Conservation (phyloP, 768 basidiomycete species). For the Phanerochaete carnosa region DNA sequence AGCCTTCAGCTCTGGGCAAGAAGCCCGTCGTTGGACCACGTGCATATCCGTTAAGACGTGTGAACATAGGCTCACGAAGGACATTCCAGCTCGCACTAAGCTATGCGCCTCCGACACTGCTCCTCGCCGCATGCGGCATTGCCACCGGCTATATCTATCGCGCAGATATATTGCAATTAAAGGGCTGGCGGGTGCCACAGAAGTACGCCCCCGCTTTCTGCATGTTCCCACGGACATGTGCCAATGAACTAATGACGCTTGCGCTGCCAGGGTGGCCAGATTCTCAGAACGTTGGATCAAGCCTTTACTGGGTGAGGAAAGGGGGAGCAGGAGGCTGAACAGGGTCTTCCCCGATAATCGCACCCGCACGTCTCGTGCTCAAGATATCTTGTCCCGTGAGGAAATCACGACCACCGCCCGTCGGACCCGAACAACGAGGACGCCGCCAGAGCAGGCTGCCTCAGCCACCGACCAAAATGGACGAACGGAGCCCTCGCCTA, state of each 20-base stretch:
- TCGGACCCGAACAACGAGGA: slow-evolving; percentile 17
- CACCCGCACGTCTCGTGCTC: slow-evolving; percentile 14
- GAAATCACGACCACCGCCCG: slow-evolving; percentile 66
- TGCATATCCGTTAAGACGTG: too few relatives aligned
- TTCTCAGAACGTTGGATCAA: slow-evolving; percentile 56
- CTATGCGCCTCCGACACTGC: slow-evolving; percentile 61
- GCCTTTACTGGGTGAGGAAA: slow-evolving; percentile 66
- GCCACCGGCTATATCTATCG: slow-evolving; percentile 77
- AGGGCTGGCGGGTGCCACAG: slow-evolving; percentile 72
- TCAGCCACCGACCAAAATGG: slow-evolving; percentile 14
- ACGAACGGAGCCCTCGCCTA: not conserved
- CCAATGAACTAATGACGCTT: not conserved
- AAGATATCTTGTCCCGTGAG: slow-evolving; percentile 37
- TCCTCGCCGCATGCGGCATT: slow-evolving; percentile 62
- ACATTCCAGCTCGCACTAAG: slow-evolving; percentile 64
- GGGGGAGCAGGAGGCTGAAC: slow-evolving; percentile 62
- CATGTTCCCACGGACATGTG: not conserved
- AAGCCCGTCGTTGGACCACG: not conserved
- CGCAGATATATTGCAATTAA: slow-evolving; percentile 76
- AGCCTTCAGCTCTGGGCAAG: not conserved
- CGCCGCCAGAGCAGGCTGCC: not conserved
- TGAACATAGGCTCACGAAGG: not conserved
- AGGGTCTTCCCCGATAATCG: slow-evolving; percentile 58
- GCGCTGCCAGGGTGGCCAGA: slow-evolving; percentile 34
- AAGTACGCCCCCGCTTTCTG: slow-evolving; percentile 8